Base-by-base conservation (phyloP, 2,329 filamentous ascomycete species). In the Alternaria arbusti region DNA sequence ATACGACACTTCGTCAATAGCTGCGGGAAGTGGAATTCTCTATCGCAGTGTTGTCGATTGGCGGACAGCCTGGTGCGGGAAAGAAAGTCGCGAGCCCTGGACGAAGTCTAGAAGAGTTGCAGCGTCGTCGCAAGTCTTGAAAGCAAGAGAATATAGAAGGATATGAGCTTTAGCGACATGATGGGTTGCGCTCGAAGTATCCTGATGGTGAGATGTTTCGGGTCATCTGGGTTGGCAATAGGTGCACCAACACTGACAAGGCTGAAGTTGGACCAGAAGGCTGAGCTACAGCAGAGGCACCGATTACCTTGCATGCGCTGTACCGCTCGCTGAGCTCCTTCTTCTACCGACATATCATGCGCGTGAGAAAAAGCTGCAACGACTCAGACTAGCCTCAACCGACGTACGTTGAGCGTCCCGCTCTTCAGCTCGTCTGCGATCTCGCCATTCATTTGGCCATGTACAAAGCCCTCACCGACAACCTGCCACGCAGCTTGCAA, bases 371-470 rank as follows among this genome's bases (percentile, higher is more conserved):
- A 3, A 40, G n/a, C 1, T 40, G 36, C 36, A 1, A 15, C 5
- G 12, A 5, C 23, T 70, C 45, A 72, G 4, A 70, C 46, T 1
- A 74, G 62, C 28, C 51, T 68, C 22, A 74, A 56, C 12, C 68
- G 56, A 32, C 52, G 45, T 9, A 51, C 52, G 17, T 8, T 47
- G 9, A 61, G 65, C 36, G 54, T 71, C 3, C 65, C 67, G 54
- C 44, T 64, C 45, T 67, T 67, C 12, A 70, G 15, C n/a, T 65
- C 22, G 17, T 52, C 43, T 12, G 63, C 57, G 22, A 69, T 57
- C 52, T 78, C 70, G 11, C 75, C 74, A 30, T 73, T 71, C 76
- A 78, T 77, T n/a, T 64, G 67, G 11, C 69, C 69, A 56, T 76
- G 57, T 15, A 72, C 59, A 50, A 77, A 77, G 8, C 61, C 72